Percentiles rank a stretch among this genome's conserved stretches.
These are phyloP conservation scores for Trichophyton rubrum DNA, from an alignment of 2,329 filamentous ascomycete species.

Conservation along the genomic window DNA sequence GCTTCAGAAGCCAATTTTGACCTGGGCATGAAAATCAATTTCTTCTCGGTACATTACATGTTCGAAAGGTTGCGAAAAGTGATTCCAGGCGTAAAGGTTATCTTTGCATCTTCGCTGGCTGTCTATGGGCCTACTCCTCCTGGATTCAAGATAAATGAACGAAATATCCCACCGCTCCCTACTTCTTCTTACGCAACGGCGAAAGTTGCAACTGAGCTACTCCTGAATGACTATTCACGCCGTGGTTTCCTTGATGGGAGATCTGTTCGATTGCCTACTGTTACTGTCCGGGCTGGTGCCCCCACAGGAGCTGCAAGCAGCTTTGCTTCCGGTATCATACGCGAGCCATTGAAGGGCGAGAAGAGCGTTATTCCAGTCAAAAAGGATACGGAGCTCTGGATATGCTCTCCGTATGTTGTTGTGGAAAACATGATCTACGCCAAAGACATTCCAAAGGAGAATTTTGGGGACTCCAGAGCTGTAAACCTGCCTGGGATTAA, in stretches of 20 bases:
- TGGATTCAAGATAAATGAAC: slow-evolving; percentile 32
- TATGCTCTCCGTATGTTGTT: slow-evolving; percentile 44
- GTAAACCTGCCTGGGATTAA: slow-evolving; percentile 44
- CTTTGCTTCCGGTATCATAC: slow-evolving; percentile 42
- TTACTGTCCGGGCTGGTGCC: slow-evolving; percentile 40
- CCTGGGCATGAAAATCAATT: slow-evolving; percentile 39
- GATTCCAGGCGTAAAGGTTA: slow-evolving; percentile 36
- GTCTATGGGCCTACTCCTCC: slow-evolving; percentile 40
- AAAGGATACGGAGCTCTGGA: slow-evolving; percentile 43
- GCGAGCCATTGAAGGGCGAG: slow-evolving; percentile 40
- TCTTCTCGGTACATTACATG: slow-evolving; percentile 37
- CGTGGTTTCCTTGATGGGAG: slow-evolving; percentile 38
- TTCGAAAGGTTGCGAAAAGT: slow-evolving; percentile 37
- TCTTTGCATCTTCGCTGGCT: slow-evolving; percentile 39
- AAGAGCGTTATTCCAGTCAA: slow-evolving; percentile 41
- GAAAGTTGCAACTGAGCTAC: slow-evolving; percentile 39
- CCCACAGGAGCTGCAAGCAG: slow-evolving; percentile 41
- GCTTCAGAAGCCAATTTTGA: slow-evolving; percentile 42
- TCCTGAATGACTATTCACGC: slow-evolving; percentile 41
- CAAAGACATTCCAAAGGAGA: slow-evolving; percentile 38
- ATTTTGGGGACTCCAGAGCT: slow-evolving; percentile 42
- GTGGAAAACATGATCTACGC: slow-evolving; percentile 44
- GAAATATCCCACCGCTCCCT: slow-evolving; percentile 36
- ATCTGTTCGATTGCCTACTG: slow-evolving; percentile 38
- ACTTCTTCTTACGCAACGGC: slow-evolving; percentile 41